These are phyloP conservation scores for Nemania abortiva DNA, from an alignment of 2,329 filamentous ascomycete species.

Conservation along the genomic window DNA sequence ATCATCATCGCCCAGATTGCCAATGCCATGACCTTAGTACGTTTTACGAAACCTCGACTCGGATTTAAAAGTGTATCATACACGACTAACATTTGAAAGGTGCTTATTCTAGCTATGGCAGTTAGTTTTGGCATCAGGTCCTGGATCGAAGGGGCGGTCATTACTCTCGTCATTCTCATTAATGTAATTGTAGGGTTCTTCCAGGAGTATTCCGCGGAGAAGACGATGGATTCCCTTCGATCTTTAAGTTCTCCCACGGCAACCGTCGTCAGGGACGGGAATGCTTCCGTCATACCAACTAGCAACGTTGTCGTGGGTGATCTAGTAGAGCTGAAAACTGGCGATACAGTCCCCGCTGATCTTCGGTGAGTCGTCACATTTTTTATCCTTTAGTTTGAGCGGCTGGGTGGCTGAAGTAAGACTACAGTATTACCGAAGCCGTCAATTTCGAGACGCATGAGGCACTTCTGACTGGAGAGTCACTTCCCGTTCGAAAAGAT, in stretches of 20 bases:
- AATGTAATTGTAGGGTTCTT: slow-evolving; percentile 67
- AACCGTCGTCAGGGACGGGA: slow-evolving; percentile 63
- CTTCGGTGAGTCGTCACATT: slow-evolving; percentile 47
- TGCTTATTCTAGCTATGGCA: slow-evolving; percentile 65
- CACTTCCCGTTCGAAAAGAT: slow-evolving; percentile 68
- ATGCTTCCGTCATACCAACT: slow-evolving; percentile 63
- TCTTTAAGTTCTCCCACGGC: slow-evolving; percentile 64
- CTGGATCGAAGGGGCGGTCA: slow-evolving; percentile 68
- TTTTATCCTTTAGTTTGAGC: too few species aligned
- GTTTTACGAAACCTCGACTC: not conserved
- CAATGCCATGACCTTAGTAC: slow-evolving; percentile 74
- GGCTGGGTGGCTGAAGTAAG: slow-evolving; percentile 11
- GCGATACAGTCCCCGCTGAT: slow-evolving; percentile 59
- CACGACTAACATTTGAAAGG: slow-evolving; percentile 41
- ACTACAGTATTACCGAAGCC: slow-evolving; percentile 58
- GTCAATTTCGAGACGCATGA: slow-evolving; percentile 72
- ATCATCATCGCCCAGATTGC: slow-evolving; percentile 72
- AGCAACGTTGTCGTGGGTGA: slow-evolving; percentile 69
- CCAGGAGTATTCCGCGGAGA: slow-evolving; percentile 67
- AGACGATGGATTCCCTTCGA: slow-evolving; percentile 66
- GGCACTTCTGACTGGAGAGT: slow-evolving; percentile 73
- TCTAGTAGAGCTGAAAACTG: slow-evolving; percentile 66
- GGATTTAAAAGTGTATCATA: too few species aligned
- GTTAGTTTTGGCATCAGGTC: slow-evolving; percentile 65
- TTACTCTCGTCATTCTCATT: slow-evolving; percentile 63